A percentile compares a stretch with the other conserved stretches of the same genome.
Evolutionary conservation across 208 protist genomes (phyloP).

Genomic region (Leishmania mexicana): DNA sequence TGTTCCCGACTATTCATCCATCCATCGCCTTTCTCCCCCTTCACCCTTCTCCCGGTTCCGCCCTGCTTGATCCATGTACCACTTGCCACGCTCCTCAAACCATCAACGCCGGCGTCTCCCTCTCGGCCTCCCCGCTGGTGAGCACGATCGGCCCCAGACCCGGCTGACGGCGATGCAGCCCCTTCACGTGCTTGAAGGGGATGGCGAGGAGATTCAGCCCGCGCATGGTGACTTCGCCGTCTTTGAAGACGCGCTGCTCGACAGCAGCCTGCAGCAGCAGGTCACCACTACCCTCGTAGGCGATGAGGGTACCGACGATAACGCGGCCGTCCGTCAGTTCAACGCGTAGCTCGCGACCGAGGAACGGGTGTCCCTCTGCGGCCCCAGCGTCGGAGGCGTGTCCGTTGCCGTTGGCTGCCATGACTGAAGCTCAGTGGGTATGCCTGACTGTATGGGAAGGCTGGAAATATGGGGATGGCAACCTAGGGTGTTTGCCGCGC

Average conservation of each 20-base stretch:
- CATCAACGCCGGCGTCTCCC: conserved; percentile 15
- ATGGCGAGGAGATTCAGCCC: conserved; percentile 62
- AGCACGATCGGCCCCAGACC: conserved; percentile 41
- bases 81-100: neutral
- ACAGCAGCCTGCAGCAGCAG: conserved; percentile 66
- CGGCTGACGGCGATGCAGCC: conserved; percentile 60
- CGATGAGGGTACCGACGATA: conserved; percentile 70
- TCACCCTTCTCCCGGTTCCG: neutral
- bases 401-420: neutral
- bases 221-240: conserved; percentile 60
- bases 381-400: conserved; percentile 4
- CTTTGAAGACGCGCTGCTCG: conserved; percentile 71
- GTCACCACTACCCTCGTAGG: conserved; percentile 77
- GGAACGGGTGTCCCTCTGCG: conserved; percentile 46
- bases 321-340: conserved; percentile 77
- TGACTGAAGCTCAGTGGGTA: neutral
- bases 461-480: neutral
- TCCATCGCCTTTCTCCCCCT: neutral
- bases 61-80: conserved; percentile 1
- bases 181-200: conserved; percentile 68
- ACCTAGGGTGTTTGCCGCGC: neutral
- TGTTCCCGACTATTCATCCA: neutral
- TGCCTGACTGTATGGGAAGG: neutral
- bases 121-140: conserved; percentile 14
- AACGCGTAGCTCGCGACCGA: conserved; percentile 77